These are phyloP conservation scores for Streptanthus diversifolius DNA, from an alignment of 345 rosid species.

Conservation along the genomic window DNA sequence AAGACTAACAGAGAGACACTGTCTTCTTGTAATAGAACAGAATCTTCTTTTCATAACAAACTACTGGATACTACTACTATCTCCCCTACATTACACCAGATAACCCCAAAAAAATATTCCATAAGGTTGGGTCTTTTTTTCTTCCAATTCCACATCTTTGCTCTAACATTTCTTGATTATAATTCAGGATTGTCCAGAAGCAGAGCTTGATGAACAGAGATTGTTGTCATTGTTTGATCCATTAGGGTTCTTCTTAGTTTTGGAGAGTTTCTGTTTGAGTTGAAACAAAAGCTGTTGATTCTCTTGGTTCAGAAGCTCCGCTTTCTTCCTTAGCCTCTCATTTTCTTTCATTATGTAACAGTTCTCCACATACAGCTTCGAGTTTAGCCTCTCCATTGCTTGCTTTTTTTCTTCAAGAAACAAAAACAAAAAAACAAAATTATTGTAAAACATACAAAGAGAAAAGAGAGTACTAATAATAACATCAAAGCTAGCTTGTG, in stretches of 20 bases:
- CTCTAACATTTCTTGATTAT: not conserved
- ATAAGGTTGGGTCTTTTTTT: not conserved
- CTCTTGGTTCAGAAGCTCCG: conserved; percentile 93
- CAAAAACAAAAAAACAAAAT: conserved; percentile 1
- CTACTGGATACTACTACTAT: conserved; percentile 24
- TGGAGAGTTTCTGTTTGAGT: conserved; percentile 72
- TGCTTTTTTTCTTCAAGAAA: conserved; percentile 10
- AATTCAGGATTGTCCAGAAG: not conserved
- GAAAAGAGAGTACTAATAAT: conserved; percentile 19
- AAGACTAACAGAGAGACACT: conserved; percentile 38
- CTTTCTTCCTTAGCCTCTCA: conserved; percentile 96
- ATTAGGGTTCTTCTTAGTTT: conserved; percentile 36
- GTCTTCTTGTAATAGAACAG: conserved; percentile 48
- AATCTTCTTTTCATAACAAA: conserved; percentile 20
- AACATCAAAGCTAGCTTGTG: conserved; percentile 29
- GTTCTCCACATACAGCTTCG: conserved; percentile 75
- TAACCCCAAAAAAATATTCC: not conserved
- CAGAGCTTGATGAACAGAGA: conserved; percentile 25
- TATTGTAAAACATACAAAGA: not conserved
- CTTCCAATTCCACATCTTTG: not conserved
- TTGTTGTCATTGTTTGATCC: conserved; percentile 31
- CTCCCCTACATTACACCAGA: conserved; percentile 27
- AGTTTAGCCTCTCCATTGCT: conserved; percentile 84
- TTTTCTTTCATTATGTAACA: conserved; percentile 87
- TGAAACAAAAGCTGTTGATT: conserved; percentile 85